These are phyloP conservation scores for Aquilaria sinensis DNA, from an alignment of 345 rosid genomes.

Conservation along the genomic window DNA sequence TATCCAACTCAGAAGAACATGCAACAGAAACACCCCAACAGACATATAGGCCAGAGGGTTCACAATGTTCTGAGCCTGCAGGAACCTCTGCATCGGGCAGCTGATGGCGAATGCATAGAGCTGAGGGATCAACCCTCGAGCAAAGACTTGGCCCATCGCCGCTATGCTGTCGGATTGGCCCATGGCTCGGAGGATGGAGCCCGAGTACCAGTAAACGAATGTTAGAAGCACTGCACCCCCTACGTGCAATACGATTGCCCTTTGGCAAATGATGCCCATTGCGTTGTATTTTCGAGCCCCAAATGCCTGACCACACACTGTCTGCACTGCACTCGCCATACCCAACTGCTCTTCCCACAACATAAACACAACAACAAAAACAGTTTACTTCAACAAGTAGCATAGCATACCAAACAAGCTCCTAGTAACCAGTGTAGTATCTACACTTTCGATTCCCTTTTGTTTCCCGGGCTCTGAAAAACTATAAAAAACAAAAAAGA, in stretches of 20 bases:
- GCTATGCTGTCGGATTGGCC: constrained; percentile 66
- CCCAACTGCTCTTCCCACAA: constrained; percentile 42
- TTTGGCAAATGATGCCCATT: constrained; percentile 83
- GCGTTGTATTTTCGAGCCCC: constrained; percentile 65
- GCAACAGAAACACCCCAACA: constrained; percentile 63
- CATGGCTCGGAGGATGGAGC: constrained; percentile 39
- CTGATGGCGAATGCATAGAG: constrained; percentile 70
- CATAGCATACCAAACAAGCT: no score
- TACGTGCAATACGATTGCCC: constrained; percentile 72
- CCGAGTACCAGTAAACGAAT: constrained; percentile 67
- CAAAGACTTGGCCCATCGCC: constrained; percentile 59
- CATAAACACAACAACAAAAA: no score
- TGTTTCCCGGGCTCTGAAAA: no score
- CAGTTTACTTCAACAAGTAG: no score
- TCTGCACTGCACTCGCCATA: constrained; percentile 98
- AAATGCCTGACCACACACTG: constrained; percentile 93
- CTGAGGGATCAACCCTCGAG: constrained; percentile 74
- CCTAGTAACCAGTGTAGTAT: no score
- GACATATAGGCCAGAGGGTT: constrained; percentile 88
- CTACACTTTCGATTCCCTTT: no score
- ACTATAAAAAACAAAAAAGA: no score
- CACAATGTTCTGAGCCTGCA: constrained; percentile 92
- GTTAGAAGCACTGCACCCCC: constrained; percentile 66
- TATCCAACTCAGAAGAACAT: constrained; percentile 56
- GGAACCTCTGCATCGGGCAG: constrained; percentile 87